These are phyloP conservation scores for Claviceps africana DNA, from an alignment of 2,329 filamentous ascomycete species.

Conservation along the genomic window DNA sequence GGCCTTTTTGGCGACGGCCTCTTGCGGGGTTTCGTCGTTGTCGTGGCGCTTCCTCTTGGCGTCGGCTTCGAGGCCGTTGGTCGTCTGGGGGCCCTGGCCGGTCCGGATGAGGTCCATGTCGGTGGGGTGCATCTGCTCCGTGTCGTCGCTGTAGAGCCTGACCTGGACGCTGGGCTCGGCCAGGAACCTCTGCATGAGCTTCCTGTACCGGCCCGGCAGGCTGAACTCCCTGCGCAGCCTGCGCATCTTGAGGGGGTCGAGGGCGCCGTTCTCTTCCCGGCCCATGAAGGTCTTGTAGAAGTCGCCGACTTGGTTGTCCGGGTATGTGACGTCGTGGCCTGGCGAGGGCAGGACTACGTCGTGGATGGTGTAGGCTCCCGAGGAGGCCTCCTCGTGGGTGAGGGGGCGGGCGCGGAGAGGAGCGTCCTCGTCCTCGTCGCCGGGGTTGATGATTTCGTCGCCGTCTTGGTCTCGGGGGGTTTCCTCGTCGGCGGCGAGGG, in stretches of 20 bases:
- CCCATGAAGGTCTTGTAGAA: slow-evolving; percentile 84
- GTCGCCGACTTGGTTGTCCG: slow-evolving; percentile 64
- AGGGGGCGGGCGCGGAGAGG: slow-evolving; percentile 53
- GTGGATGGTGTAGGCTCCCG: slow-evolving; percentile 65
- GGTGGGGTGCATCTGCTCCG: slow-evolving; percentile 78
- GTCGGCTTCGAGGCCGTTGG: slow-evolving; percentile 1
- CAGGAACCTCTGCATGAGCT: slow-evolving; percentile 60
- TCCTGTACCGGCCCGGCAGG: slow-evolving; percentile 77
- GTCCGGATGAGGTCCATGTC: slow-evolving; percentile 57
- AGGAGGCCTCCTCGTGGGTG: slow-evolving; percentile 61
- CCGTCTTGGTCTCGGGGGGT: slow-evolving; percentile 49
- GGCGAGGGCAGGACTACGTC: slow-evolving; percentile 88
- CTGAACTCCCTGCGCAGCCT: slow-evolving; percentile 76
- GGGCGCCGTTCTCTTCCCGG: slow-evolving; percentile 56
- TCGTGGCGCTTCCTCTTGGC: slow-evolving; percentile 10
- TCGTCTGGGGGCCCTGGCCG: slow-evolving; percentile 11
- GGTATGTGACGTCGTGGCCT: slow-evolving; percentile 80
- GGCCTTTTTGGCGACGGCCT: slow-evolving; percentile 3
- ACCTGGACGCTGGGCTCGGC: slow-evolving; percentile 53
- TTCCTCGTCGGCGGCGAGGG: slow-evolving; percentile 6
- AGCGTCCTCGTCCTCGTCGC: slow-evolving; percentile 27
- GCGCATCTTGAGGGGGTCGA: slow-evolving; percentile 80
- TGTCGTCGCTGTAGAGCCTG: slow-evolving; percentile 51
- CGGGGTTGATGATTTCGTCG: slow-evolving; percentile 28
- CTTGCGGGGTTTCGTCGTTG: slow-evolving; percentile 1